Base-by-base conservation (phyloP, 495 filamentous ascomycete genomes). In the Letharia lupina region DNA sequence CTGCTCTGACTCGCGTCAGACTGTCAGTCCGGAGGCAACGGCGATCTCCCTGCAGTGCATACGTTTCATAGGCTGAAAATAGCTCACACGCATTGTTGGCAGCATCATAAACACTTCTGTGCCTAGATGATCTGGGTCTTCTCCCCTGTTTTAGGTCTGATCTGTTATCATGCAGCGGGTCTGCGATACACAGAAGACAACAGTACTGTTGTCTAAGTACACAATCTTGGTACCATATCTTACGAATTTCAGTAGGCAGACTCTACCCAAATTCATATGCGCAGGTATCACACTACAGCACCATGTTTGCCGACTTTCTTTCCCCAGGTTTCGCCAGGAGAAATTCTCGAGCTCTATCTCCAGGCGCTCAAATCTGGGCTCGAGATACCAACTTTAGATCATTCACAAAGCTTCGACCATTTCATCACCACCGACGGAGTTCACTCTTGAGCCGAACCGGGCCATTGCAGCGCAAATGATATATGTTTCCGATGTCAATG, bases 301-400 rank as follows among this genome's bases (percentile, higher is more conserved):
- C 33, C 15, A 15, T 20, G 8, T 57, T 20, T 57, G 54, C 54
- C 33, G 15, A 57, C 54, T 37, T 37, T 31, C 28, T 28, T 60
- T 60, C 54, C 63, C 63, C 63, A 41, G 41, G 33, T 23, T 65
- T 65, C 63, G 63, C 54, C n/a, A 65, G 63, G 63, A 65, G 63
- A 65, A 50, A 65, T 47, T 35, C 3, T 47, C 41, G 5, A 60
- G 31, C 54, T 57, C 31, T 57, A 47, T 37, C 6, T 60, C 18
- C 41, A 65, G 44, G 63, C 63, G 63, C 63, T 58, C 41, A 39
- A 60, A 48, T 45, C 54, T 45, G 54, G 16, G 18, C 63, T 10
- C 23, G 10, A 45, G 18, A 54, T 58, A 10, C 8, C 23, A 45
- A 18, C 18, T 31, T 42, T 33, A 59, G 41, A 18, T 35, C 9